Conservation (phyloP, 768 basidiomycete genomes). For the Amanita pallidorosea region DNA sequence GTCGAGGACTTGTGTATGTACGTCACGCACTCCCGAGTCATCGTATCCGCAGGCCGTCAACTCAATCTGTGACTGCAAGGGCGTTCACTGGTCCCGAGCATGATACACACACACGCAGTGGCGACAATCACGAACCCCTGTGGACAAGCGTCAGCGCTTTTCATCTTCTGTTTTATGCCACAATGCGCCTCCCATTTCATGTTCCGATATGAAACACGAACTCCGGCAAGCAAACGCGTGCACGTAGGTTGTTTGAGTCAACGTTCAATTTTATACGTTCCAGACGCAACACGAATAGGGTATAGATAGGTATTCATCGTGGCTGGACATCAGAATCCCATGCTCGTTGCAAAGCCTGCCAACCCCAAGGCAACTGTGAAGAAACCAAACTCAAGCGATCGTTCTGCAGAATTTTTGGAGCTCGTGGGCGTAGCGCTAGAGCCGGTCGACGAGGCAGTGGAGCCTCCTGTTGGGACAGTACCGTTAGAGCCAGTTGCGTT, state of each 20-base stretch:
- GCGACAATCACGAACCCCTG: too few relatives aligned
- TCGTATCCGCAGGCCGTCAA: too few relatives aligned
- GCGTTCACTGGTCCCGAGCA: too few relatives aligned
- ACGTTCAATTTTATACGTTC: background rate
- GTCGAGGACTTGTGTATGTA: too few relatives aligned
- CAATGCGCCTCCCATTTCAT: too few relatives aligned
- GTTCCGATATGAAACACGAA: too few relatives aligned
- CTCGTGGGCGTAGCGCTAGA: background rate
- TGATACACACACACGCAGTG: too few relatives aligned
- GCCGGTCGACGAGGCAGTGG: constrained; percentile 7
- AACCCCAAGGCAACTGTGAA: constrained; percentile 2
- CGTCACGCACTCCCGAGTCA: too few relatives aligned
- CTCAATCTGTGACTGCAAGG: too few relatives aligned
- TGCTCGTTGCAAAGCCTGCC: background rate
- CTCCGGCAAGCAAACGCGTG: too few relatives aligned
- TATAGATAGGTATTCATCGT: background rate
- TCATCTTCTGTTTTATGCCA: too few relatives aligned
- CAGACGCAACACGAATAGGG: background rate
- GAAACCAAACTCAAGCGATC: background rate
- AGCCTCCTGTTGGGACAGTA: constrained; percentile 6
- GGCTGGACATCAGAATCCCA: background rate
- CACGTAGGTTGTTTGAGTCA: background rate
- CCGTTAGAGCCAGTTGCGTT: constrained; percentile 18
- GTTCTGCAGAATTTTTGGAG: constrained; percentile 1
- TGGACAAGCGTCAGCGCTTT: too few relatives aligned